Percentiles rank a stretch among this genome's conserved stretches.
phyloP scores from a whole-genome alignment of 2,329 filamentous ascomycete species.

The Annulohypoxylon truncatum region DNA sequence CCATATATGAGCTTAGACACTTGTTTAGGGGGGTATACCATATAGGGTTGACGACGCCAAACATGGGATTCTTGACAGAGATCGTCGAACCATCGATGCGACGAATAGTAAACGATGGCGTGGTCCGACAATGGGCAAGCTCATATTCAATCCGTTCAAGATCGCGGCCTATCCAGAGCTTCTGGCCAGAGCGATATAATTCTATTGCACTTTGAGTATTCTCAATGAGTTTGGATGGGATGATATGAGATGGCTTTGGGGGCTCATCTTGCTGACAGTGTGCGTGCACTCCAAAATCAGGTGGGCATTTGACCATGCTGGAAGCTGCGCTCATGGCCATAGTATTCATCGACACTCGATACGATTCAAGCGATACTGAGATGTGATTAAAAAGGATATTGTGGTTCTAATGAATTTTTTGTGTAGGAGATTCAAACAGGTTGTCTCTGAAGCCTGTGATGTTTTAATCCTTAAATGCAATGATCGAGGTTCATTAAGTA shows the following conservation, averaged over 20 bases:
- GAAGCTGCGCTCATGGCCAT: not conserved
- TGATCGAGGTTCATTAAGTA: not conserved
- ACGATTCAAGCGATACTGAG: not conserved
- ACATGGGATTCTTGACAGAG: constrained; percentile 38
- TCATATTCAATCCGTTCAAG: constrained; percentile 41
- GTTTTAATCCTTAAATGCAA: not conserved
- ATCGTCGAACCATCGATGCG: constrained; percentile 39
- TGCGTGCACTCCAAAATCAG: not conserved
- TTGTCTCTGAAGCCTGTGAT: not conserved
- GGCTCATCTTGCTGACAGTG: not conserved
- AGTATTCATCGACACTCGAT: not conserved
- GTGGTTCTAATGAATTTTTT: not conserved
- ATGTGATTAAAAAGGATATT: not conserved
- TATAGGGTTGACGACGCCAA: constrained; percentile 29
- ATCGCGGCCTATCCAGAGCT: constrained; percentile 41
- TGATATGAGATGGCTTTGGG: not conserved
- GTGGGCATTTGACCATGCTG: not conserved
- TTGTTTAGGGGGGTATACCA: constrained; percentile 27
- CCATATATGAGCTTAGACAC: not conserved
- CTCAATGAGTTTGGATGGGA: not conserved
- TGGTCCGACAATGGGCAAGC: constrained; percentile 26
- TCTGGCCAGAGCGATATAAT: constrained; percentile 38
- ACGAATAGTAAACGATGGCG: constrained; percentile 19
- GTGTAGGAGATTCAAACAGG: not conserved
- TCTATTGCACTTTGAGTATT: constrained; percentile 29